Evolutionary conservation across 805 yeast genomes (phyloP).

Genomic region (Nakazawaea siamensis): DNA sequence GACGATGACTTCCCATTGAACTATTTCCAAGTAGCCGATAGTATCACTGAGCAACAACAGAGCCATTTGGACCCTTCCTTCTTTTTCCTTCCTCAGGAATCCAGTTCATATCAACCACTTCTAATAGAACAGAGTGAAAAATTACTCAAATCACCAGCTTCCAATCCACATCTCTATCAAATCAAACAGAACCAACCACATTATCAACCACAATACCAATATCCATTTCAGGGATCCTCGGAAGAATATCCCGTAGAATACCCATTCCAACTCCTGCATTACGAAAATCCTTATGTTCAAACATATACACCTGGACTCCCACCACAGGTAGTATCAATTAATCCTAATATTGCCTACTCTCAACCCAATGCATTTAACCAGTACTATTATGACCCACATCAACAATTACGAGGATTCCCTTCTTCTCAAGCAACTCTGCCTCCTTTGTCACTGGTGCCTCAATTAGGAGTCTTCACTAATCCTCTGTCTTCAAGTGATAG

Average conservation of each 20-base stretch:
- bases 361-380: not conserved
- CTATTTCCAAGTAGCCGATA: slow-evolving; percentile 42
- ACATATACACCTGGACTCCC: too few species aligned
- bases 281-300: too few species aligned
- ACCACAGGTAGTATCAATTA: too few species aligned
- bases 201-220: slow-evolving; percentile 10
- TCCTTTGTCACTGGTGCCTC: not conserved
- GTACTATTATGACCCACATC: slow-evolving; percentile 1
- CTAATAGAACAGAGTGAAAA: slow-evolving; percentile 12
- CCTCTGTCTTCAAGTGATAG: too few species aligned
- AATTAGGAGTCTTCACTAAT: slow-evolving; percentile 2
- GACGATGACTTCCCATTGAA: slow-evolving; percentile 68
- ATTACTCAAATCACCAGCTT: slow-evolving; percentile 1
- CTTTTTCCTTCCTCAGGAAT: slow-evolving; percentile 16
- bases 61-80: slow-evolving; percentile 18
- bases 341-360: too few species aligned
- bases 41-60: slow-evolving; percentile 17
- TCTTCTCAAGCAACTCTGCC: slow-evolving; percentile 3
- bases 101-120: slow-evolving; percentile 3
- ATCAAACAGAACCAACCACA: slow-evolving; percentile 5
- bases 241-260: slow-evolving; percentile 2
- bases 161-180: not conserved
- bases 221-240: slow-evolving; percentile 1
- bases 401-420: slow-evolving; percentile 2
- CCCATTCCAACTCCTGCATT: not conserved